Percentiles rank a stretch among this genome's conserved stretches.
phyloP scores from a whole-genome alignment of 345 rosid genomes.

The Citropsis articulata region DNA sequence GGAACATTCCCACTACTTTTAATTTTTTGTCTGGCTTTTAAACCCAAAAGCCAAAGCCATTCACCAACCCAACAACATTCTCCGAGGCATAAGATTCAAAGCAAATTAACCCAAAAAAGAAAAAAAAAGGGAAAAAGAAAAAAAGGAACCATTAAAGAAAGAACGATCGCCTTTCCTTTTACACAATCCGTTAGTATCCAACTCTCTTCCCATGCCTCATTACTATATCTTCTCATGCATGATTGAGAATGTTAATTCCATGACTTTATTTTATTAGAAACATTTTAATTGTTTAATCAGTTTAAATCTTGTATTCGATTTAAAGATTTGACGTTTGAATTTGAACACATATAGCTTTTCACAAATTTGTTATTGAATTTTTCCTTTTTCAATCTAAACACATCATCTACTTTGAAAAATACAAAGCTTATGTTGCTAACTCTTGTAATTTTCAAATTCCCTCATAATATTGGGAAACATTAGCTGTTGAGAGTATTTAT shows the following conservation, averaged over 20 bases:
- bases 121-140: not conserved
- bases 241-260: not conserved
- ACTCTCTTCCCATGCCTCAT: not conserved
- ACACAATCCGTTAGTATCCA: constrained; percentile 22
- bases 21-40: constrained; percentile 20
- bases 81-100: constrained; percentile 35
- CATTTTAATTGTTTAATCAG: not conserved
- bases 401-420: too few relatives aligned
- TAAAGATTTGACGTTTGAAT: too few relatives aligned
- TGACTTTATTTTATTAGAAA: not conserved
- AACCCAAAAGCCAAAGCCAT: constrained; percentile 4
- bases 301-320: not conserved
- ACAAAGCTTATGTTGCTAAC: too few relatives aligned
- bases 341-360: too few relatives aligned
- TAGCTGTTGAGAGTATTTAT: too few relatives aligned
- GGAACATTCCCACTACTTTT: constrained; percentile 36
- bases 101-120: constrained; percentile 11
- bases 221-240: not conserved
- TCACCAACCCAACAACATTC: constrained; percentile 18
- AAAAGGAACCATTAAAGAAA: not conserved
- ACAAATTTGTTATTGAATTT: too few relatives aligned
- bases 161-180: constrained; percentile 20
- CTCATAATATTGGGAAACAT: too few relatives aligned
- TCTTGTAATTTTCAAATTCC: too few relatives aligned
- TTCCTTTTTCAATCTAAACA: too few relatives aligned